phyloP scores from a whole-genome alignment of 805 yeast genomes.

The Yarrowia yakushimensis region DNA sequence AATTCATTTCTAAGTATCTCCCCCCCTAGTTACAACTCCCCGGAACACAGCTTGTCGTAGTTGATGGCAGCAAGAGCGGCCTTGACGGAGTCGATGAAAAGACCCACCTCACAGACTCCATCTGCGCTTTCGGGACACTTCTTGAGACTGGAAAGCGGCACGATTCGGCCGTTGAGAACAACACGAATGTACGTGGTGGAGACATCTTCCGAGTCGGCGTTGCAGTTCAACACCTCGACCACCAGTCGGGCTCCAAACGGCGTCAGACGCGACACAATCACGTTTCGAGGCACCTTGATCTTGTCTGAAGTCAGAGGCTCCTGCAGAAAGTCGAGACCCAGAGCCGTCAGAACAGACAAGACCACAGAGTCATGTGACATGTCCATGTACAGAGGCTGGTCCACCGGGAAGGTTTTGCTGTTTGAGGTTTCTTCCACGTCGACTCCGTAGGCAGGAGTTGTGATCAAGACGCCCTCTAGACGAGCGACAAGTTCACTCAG shows the following conservation, averaged over 20 bases:
- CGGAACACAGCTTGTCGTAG: constrained; percentile 1
- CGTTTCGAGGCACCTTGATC: constrained; percentile 42
- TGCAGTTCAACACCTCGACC: constrained; percentile 42
- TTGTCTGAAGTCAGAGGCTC: constrained; percentile 46
- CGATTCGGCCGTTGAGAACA: constrained; percentile 40
- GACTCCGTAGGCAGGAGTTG: constrained; percentile 49
- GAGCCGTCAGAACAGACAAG: constrained; percentile 57
- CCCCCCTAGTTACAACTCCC: neutral
- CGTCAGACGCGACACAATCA: constrained; percentile 41
- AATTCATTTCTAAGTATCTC: neutral
- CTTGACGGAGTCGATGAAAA: constrained; percentile 13
- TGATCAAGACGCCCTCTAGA: constrained; percentile 48
- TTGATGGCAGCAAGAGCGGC: neutral
- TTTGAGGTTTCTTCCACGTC: constrained; percentile 43
- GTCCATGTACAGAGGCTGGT: constrained; percentile 57
- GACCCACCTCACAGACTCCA: constrained; percentile 38
- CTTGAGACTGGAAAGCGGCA: constrained; percentile 39
- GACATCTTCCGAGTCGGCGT: constrained; percentile 29
- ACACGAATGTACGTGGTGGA: constrained; percentile 34
- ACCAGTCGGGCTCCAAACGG: constrained; percentile 44
- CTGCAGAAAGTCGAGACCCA: constrained; percentile 49
- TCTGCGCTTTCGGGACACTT: constrained; percentile 36
- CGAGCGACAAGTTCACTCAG: constrained; percentile 44
- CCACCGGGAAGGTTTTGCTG: constrained; percentile 40
- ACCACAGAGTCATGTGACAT: constrained; percentile 75